Conservation (phyloP, 345 rosid species). For the Gossypium stocksii region DNA sequence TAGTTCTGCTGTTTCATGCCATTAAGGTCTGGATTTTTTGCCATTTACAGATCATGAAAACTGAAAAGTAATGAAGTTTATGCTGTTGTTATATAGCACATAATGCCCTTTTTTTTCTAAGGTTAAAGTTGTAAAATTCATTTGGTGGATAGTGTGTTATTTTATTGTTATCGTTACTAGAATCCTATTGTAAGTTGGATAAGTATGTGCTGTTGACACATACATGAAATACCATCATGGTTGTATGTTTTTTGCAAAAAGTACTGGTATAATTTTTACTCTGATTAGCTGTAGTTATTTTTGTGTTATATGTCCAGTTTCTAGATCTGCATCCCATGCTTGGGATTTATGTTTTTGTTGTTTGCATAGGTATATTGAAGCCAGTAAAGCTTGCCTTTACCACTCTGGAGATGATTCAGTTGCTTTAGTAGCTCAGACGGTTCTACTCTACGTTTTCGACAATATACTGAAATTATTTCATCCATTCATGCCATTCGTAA, state of each 20-base stretch:
- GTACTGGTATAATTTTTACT: no score
- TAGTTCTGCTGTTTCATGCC: not conserved
- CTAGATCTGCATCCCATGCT: no score
- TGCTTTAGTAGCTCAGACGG: conserved; percentile 71
- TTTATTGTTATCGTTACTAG: no score
- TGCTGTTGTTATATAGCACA: not conserved
- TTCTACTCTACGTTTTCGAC: conserved; percentile 79
- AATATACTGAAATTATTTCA: conserved; percentile 80
- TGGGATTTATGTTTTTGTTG: no score
- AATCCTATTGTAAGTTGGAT: no score
- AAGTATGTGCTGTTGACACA: no score
- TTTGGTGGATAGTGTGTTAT: no score
- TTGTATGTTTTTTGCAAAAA: no score
- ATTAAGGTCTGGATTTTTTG: not conserved
- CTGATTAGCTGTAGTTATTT: no score
- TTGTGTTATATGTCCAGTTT: no score
- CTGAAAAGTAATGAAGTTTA: not conserved
- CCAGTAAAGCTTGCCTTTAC: conserved; percentile 79
- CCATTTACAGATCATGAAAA: not conserved
- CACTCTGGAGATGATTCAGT: conserved; percentile 44
- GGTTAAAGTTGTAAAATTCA: not conserved
- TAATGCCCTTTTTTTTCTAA: not conserved
- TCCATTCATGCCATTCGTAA: conserved; percentile 98
- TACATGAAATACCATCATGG: no score
- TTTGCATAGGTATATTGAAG: no score